These are phyloP conservation scores for Phytophthora meadii DNA, from an alignment of 352 stramenopile genomes.

Conservation along the genomic window DNA sequence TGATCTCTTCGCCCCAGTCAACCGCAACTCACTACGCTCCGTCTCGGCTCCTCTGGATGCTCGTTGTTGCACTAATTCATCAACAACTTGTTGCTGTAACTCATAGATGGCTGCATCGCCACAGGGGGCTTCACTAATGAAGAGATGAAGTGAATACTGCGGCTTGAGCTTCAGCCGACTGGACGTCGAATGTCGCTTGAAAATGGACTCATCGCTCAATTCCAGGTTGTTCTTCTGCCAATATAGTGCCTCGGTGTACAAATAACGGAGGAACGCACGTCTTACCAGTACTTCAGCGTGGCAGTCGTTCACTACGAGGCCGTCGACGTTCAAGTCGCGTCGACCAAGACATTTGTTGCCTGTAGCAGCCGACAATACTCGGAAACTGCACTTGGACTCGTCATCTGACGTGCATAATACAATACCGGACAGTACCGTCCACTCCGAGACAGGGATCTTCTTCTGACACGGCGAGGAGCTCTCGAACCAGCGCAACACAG, in stretches of 20 bases:
- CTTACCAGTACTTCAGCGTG: slow-evolving; percentile 93
- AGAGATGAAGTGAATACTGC: slow-evolving; percentile 88
- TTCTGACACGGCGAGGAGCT: slow-evolving; percentile 56
- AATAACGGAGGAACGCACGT: slow-evolving; percentile 82
- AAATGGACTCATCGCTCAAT: slow-evolving; percentile 49
- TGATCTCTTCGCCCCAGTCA: slow-evolving; percentile 69
- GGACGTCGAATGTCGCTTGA: slow-evolving; percentile 40
- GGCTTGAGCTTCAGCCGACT: slow-evolving; percentile 56
- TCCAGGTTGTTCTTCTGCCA: slow-evolving; percentile 35
- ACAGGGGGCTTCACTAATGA: slow-evolving; percentile 93
- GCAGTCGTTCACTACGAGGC: slow-evolving; percentile 91
- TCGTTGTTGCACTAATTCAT: slow-evolving; percentile 61
- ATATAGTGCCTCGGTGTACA: slow-evolving; percentile 82
- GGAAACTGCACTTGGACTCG: slow-evolving; percentile 26
- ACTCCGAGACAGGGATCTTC: slow-evolving; percentile 60
- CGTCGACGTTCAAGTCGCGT: slow-evolving; percentile 68
- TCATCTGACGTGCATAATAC: slow-evolving; percentile 37
- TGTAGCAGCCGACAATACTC: slow-evolving; percentile 62
- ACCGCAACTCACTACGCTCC: slow-evolving; percentile 53
- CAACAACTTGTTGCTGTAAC: slow-evolving; percentile 73
- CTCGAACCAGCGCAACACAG: slow-evolving; percentile 72
- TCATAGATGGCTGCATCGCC: slow-evolving; percentile 94
- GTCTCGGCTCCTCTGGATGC: slow-evolving; percentile 4
- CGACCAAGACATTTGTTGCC: slow-evolving; percentile 86
- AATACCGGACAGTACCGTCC: slow-evolving; percentile 71